A percentile compares a stretch with the other conserved stretches of the same genome.
Conservation (phyloP, 2,329 filamentous ascomycete genomes). For the Cladophialophora yegresii region DNA sequence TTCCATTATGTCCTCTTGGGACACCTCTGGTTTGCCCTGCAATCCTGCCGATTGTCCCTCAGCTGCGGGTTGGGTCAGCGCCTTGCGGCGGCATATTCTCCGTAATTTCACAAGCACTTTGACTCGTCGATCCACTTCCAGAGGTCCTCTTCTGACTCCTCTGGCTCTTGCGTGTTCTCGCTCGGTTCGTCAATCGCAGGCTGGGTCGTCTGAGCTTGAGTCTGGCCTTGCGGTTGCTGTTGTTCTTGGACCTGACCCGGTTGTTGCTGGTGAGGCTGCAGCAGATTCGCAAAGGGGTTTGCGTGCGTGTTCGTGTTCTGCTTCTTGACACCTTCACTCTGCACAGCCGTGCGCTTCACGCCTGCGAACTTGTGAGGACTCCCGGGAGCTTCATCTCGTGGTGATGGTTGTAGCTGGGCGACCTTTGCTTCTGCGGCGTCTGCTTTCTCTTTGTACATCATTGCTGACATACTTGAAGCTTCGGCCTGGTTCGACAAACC, state of each 20-base stretch:
- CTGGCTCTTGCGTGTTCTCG: neutral
- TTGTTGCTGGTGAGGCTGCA: neutral
- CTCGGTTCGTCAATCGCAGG: neutral
- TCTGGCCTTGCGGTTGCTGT: neutral
- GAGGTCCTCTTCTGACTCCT: neutral
- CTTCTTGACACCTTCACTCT: neutral
- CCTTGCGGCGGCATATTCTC: no score
- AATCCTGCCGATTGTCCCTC: no score
- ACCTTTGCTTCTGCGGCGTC: neutral
- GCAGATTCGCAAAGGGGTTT: neutral
- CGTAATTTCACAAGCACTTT: neutral
- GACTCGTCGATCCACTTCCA: neutral
- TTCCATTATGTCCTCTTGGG: no score
- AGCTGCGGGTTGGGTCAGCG: no score
- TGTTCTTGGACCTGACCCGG: neutral
- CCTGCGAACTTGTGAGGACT: neutral
- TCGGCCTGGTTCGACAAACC: neutral
- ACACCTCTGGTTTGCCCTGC: no score
- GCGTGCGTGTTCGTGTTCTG: neutral
- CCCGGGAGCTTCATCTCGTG: neutral
- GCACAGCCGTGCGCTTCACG: neutral
- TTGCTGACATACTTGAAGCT: neutral
- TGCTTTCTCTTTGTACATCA: neutral
- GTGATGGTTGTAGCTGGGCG: neutral
- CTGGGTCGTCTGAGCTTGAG: neutral